Conservation (phyloP, 768 basidiomycete genomes). For the Mycena sanguinolenta region DNA sequence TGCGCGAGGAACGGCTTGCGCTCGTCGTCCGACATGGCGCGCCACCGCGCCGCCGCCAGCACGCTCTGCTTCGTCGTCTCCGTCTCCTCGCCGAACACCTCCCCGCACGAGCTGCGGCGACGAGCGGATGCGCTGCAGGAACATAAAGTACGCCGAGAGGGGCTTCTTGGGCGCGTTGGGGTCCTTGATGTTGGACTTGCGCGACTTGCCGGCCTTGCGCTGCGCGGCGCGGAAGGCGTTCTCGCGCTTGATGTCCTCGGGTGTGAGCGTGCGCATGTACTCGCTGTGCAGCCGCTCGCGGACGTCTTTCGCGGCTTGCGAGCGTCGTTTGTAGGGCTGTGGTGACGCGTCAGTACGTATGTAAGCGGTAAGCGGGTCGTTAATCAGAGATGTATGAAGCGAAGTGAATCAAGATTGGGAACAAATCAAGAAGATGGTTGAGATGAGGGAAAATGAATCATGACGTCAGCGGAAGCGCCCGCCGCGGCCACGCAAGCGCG, state of each 20-base stretch:
- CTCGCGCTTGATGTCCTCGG: constrained; percentile 95
- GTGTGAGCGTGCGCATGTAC: constrained; percentile 91
- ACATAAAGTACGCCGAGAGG: constrained; percentile 94
- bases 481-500: too few species aligned
- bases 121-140: constrained; percentile 90
- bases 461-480: neutral
- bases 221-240: constrained; percentile 93
- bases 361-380: constrained; percentile 38
- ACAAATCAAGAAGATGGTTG: constrained; percentile 18
- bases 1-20: constrained; percentile 95
- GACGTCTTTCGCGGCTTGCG: constrained; percentile 86
- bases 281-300: constrained; percentile 85
- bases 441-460: constrained; percentile 2
- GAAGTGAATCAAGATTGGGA: too few species aligned
- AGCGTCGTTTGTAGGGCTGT: constrained; percentile 89
- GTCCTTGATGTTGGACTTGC: constrained; percentile 96
- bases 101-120: constrained; percentile 78
- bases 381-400: too few species aligned
- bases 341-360: neutral
- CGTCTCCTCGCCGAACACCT: constrained; percentile 90
- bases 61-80: constrained; percentile 97
- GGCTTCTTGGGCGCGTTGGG: constrained; percentile 98
- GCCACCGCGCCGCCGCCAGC: constrained; percentile 92
- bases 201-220: constrained; percentile 92
- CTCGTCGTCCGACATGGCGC: constrained; percentile 93